A percentile compares a stretch with the other conserved stretches of the same genome.
Evolutionary conservation across 257 asterid species (phyloP).

Genomic region (Handroanthus guayacan): DNA sequence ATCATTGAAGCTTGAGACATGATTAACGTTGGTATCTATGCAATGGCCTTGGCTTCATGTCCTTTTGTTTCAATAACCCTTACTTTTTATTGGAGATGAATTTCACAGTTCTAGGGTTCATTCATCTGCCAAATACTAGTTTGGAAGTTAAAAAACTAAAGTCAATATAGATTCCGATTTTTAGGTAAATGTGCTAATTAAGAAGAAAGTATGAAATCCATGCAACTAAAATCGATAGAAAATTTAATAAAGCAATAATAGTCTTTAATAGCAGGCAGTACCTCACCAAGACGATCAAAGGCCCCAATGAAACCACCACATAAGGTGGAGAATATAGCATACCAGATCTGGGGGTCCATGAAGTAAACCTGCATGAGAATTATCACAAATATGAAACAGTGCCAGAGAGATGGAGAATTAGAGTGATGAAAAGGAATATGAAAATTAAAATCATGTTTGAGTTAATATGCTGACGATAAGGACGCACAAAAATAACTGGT

Average conservation of each 20-base stretch:
- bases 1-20: constrained; percentile 27
- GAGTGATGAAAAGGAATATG: constrained; percentile 18
- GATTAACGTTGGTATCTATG: background rate
- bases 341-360: constrained; percentile 87
- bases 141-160: constrained; percentile 1
- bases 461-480: constrained; percentile 32
- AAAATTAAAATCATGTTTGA: constrained; percentile 6
- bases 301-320: constrained; percentile 89
- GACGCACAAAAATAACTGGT: constrained; percentile 70
- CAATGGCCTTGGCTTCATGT: background rate
- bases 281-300: constrained; percentile 89
- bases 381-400: constrained; percentile 13
- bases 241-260: constrained; percentile 9
- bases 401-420: constrained; percentile 4
- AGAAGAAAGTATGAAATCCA: constrained; percentile 9
- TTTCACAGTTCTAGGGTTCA: background rate
- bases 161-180: constrained; percentile 4
- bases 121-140: background rate
- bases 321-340: constrained; percentile 73
- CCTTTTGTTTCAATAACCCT: background rate
- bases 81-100: constrained; percentile 14
- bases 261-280: constrained; percentile 36
- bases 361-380: constrained; percentile 72
- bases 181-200: background rate
- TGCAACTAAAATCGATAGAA: constrained; percentile 3